Evolutionary conservation across 140 eudicot genomes (phyloP).

Genomic region (Bidens hawaiensis): DNA sequence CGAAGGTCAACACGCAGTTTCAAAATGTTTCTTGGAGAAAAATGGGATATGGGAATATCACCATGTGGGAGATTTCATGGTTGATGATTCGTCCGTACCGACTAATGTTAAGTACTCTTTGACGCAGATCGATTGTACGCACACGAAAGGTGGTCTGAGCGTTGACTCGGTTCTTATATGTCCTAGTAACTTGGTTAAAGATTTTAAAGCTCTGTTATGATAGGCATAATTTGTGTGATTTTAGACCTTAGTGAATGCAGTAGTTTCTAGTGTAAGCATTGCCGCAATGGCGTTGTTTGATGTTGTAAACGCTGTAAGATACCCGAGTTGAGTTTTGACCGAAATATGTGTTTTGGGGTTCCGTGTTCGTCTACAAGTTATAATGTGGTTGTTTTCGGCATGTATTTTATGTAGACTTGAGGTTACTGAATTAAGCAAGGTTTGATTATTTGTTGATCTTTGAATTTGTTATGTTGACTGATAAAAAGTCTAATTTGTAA

Average conservation of each 20-base stretch:
- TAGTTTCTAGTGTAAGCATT: too few relatives aligned
- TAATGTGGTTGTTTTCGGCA: constrained; percentile 4
- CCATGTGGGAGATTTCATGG: constrained; percentile 81
- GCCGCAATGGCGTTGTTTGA: constrained; percentile 13
- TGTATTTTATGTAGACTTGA: background rate
- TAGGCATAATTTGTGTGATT: constrained; percentile 8
- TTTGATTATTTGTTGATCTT: too few relatives aligned
- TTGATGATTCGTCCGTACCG: constrained; percentile 32
- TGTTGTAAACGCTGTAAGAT: constrained; percentile 19
- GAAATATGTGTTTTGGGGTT: too few relatives aligned
- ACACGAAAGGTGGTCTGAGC: constrained; percentile 79
- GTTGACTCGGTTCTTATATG: constrained; percentile 74
- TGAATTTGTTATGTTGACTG: too few relatives aligned
- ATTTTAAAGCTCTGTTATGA: constrained; percentile 22
- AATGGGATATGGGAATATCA: constrained; percentile 66
- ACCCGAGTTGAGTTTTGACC: constrained; percentile 7
- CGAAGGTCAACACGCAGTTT: constrained; percentile 59
- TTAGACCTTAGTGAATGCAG: constrained; percentile 20
- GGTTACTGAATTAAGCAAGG: too few relatives aligned
- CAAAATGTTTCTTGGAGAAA: constrained; percentile 49
- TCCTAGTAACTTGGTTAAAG: constrained; percentile 42
- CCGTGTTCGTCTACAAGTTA: background rate
- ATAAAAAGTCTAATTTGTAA: too few relatives aligned
- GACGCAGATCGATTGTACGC: constrained; percentile 95
- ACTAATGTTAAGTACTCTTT: constrained; percentile 61